Evolutionary conservation across 164 flowering plant genomes (phyloP).

Genomic region (Litsea cubeba): DNA sequence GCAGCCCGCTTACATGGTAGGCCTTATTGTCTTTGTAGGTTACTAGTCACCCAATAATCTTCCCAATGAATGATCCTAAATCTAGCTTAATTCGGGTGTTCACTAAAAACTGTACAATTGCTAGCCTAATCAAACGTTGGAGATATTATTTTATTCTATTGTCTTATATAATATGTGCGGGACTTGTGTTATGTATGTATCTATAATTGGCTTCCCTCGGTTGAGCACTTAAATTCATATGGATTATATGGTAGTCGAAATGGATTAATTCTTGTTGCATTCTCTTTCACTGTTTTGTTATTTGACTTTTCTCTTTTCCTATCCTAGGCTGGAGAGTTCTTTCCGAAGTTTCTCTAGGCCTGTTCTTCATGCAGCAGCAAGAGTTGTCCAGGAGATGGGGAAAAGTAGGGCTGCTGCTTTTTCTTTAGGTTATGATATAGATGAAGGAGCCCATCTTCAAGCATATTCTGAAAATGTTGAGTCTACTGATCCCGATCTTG

Average conservation of each 20-base stretch:
- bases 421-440: slow-evolving; percentile 87
- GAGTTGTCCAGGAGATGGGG: slow-evolving; percentile 99
- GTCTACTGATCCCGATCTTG: slow-evolving; percentile 49
- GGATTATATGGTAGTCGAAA: background rate
- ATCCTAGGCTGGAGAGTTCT: slow-evolving; percentile 83
- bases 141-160: background rate
- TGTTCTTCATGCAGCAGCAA: slow-evolving; percentile 95
- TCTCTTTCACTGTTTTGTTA: background rate
- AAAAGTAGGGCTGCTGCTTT: slow-evolving; percentile 98
- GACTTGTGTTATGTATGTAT: too few relatives aligned
- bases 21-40: too few relatives aligned
- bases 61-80: too few relatives aligned
- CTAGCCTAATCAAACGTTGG: background rate
- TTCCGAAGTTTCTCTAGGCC: slow-evolving; percentile 99
- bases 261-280: background rate
- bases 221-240: too few relatives aligned
- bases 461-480: slow-evolving; percentile 55
- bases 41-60: too few relatives aligned
- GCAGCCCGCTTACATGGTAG: too few relatives aligned
- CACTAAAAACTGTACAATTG: too few relatives aligned
- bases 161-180: background rate
- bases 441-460: slow-evolving; percentile 75
- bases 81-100: too few relatives aligned
- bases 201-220: too few relatives aligned
- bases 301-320: background rate